These are phyloP conservation scores for Ostreobium quekettii DNA, from an alignment of 139 green algal genomes.

Conservation along the genomic window DNA sequence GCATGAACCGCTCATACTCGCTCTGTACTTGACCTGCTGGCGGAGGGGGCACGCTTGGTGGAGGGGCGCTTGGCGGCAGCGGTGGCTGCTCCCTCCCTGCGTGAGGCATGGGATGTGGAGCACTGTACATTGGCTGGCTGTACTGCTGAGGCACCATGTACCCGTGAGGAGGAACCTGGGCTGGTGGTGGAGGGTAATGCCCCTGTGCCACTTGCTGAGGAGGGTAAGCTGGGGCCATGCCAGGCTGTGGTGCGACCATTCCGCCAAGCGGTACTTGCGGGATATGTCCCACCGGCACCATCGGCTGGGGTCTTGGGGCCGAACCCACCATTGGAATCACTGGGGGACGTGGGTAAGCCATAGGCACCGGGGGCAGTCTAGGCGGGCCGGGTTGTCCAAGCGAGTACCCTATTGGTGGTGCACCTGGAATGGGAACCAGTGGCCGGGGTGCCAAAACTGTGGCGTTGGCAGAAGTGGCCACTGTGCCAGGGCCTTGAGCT, in stretches of 20 bases:
- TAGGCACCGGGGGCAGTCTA: not conserved
- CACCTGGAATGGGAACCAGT: not conserved
- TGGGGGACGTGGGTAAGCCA: not conserved
- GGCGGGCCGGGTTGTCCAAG: not conserved
- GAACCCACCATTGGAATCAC: not conserved
- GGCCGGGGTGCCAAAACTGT: not conserved
- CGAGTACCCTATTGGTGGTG: not conserved
- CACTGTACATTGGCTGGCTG: not conserved
- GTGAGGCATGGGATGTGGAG: not conserved
- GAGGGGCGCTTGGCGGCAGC: not conserved
- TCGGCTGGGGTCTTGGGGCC: not conserved
- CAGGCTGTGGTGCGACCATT: not conserved
- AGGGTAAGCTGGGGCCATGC: not conserved
- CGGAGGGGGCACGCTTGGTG: not conserved
- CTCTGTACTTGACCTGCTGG: not conserved
- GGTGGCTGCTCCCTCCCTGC: constrained; percentile 1
- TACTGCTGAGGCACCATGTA: not conserved
- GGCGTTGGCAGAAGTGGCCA: not conserved
- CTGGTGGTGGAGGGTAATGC: not conserved
- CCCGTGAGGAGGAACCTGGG: not conserved
- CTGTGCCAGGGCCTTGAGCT: not conserved
- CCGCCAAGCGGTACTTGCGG: no score
- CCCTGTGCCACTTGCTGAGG: not conserved
- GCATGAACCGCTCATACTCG: constrained; percentile 18
- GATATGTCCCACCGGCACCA: no score